Conservation (phyloP, 2,329 filamentous ascomycete species). For the Neopestalotiopsis sp. region DNA sequence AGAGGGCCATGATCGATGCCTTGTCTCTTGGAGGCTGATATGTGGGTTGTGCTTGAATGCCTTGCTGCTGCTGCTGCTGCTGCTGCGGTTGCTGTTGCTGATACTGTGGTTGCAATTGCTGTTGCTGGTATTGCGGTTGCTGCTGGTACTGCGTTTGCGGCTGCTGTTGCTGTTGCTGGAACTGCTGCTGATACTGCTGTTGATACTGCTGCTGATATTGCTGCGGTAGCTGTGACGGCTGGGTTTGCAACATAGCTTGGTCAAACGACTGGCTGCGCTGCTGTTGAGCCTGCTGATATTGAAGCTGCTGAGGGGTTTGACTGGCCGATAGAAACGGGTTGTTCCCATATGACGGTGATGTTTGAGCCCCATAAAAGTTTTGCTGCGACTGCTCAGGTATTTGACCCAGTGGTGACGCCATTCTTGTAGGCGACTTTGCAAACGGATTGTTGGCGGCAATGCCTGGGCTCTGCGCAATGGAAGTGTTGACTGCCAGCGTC, state of each 20-base stretch:
- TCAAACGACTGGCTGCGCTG: slow-evolving; percentile 19
- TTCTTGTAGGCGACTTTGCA: slow-evolving; percentile 35
- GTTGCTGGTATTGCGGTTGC: slow-evolving; percentile 16
- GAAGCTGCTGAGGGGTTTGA: slow-evolving; percentile 32
- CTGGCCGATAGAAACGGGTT: slow-evolving; percentile 41
- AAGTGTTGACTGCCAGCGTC: slow-evolving; percentile 33
- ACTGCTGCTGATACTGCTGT: not conserved
- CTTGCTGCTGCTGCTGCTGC: slow-evolving; percentile 22
- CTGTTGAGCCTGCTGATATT: slow-evolving; percentile 37
- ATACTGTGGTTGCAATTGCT: not conserved
- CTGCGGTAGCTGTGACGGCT: slow-evolving; percentile 21
- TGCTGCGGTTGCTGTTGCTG: slow-evolving; percentile 7
- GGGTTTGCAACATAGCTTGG: slow-evolving; percentile 14
- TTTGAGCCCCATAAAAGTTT: slow-evolving; percentile 37
- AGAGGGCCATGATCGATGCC: slow-evolving; percentile 76
- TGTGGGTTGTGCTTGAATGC: slow-evolving; percentile 33
- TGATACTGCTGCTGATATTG: not conserved
- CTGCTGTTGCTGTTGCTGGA: not conserved
- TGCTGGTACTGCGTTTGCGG: slow-evolving; percentile 15
- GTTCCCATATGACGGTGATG: slow-evolving; percentile 29
- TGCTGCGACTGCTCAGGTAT: slow-evolving; percentile 42
- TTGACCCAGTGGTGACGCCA: slow-evolving; percentile 37
- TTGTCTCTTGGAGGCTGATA: slow-evolving; percentile 63
- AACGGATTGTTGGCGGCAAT: slow-evolving; percentile 36
- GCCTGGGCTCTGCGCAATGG: slow-evolving; percentile 29